These are phyloP conservation scores for Flaveria ramosissima DNA, from an alignment of 129 eudicot genomes.

Conservation along the genomic window DNA sequence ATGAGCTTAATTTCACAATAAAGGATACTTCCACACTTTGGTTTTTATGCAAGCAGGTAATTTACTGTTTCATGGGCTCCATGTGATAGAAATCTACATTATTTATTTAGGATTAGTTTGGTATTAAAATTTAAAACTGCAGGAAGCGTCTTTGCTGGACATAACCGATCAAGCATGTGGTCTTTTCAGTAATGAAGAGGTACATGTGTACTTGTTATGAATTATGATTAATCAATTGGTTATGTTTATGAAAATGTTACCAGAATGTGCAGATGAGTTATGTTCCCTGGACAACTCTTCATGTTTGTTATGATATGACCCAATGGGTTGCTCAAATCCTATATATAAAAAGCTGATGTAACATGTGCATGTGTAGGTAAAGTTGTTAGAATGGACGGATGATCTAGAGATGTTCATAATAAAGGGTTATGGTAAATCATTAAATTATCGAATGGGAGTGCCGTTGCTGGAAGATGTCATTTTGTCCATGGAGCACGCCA, in stretches of 20 bases:
- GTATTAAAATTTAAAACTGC: conserved; percentile 16
- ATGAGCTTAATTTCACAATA: conserved; percentile 69
- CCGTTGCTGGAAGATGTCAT: conserved; percentile 88
- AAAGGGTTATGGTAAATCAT: conserved; percentile 91
- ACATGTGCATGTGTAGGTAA: conserved; percentile 47
- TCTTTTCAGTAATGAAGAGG: conserved; percentile 83
- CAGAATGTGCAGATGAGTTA: conserved; percentile 10
- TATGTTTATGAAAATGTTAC: conserved; percentile 12
- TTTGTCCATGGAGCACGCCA: conserved; percentile 88
- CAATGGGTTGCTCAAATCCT: neutral
- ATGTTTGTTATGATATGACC: conserved; percentile 3
- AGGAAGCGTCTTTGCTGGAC: conserved; percentile 87
- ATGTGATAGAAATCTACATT: neutral
- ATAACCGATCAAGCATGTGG: conserved; percentile 88
- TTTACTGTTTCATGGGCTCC: neutral
- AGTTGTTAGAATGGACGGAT: conserved; percentile 92
- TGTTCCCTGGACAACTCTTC: neutral
- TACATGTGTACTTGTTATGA: conserved; percentile 29
- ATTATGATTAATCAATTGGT: neutral
- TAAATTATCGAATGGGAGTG: conserved; percentile 96
- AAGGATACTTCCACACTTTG: conserved; percentile 75
- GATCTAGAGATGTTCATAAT: conserved; percentile 83
- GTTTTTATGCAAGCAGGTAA: conserved; percentile 96
- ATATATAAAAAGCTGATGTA: conserved; percentile 13
- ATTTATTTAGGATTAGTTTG: neutral